Evolutionary conservation across 192 early-diverging fungal genomes (phyloP).

Genomic region (Coemansia sp.): DNA sequence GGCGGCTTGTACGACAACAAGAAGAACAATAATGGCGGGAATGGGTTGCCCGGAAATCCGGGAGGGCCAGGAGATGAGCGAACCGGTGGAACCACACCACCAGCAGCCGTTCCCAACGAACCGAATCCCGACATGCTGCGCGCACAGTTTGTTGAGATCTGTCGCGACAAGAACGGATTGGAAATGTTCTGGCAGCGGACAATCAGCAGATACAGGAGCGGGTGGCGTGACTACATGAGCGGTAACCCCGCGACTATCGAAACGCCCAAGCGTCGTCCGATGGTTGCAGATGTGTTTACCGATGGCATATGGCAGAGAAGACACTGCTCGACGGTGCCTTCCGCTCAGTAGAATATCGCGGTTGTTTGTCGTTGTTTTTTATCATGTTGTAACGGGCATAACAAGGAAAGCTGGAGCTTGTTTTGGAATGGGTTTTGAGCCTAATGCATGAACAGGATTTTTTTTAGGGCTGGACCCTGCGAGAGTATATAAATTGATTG

Average conservation of each 20-base stretch:
- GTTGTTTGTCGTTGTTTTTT: not conserved
- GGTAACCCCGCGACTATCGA: constrained; percentile 11
- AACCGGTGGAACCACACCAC: constrained; percentile 14
- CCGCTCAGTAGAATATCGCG: not conserved
- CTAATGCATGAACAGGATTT: too few species aligned
- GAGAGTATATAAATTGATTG: too few species aligned
- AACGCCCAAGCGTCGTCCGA: constrained; percentile 21
- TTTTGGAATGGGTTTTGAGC: too few species aligned
- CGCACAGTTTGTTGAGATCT: constrained; percentile 63
- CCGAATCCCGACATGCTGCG: constrained; percentile 63
- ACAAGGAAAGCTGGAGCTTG: not conserved
- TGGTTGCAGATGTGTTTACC: constrained; percentile 44
- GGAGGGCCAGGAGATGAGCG: not conserved
- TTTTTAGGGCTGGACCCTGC: too few species aligned
- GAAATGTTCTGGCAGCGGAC: constrained; percentile 67
- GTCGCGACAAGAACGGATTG: constrained; percentile 59
- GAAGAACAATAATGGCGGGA: not conserved
- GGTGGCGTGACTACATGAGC: constrained; percentile 26
- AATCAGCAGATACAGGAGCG: constrained; percentile 36
- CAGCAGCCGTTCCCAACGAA: constrained; percentile 24
- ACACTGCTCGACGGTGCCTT: not conserved
- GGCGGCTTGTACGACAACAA: not conserved
- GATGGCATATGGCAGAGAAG: constrained; percentile 41
- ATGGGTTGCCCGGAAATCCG: not conserved
- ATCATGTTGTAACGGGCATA: not conserved